These are phyloP conservation scores for Nigrospora oryzae DNA, from an alignment of 2,329 filamentous ascomycete species.

Conservation along the genomic window DNA sequence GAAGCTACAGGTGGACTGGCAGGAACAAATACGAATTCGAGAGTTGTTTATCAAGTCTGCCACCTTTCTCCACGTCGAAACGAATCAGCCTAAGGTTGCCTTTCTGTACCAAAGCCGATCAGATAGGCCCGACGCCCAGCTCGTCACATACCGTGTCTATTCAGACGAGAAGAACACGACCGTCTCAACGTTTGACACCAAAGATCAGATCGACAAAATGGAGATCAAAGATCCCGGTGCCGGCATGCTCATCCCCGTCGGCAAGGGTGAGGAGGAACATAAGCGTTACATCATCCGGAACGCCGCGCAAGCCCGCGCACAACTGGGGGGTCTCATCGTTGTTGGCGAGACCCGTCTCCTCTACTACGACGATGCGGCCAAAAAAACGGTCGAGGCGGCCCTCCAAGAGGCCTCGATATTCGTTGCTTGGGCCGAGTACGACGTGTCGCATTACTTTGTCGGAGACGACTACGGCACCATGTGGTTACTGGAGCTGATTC, in stretches of 20 bases:
- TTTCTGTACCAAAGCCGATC: constrained; percentile 48
- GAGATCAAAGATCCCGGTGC: constrained; percentile 47
- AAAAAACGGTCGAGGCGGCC: constrained; percentile 53
- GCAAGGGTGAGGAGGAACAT: constrained; percentile 41
- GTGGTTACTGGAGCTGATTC: constrained; percentile 73
- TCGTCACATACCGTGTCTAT: constrained; percentile 52
- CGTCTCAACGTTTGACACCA: constrained; percentile 45
- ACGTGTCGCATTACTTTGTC: constrained; percentile 75
- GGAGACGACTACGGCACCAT: constrained; percentile 86
- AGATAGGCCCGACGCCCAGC: constrained; percentile 42
- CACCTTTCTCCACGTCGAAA: constrained; percentile 49
- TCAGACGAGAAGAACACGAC: constrained; percentile 47
- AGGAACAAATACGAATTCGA: constrained; percentile 47
- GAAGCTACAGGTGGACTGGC: constrained; percentile 33
- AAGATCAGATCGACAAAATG: constrained; percentile 46
- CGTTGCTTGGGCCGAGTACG: constrained; percentile 82
- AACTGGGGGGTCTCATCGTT: constrained; percentile 62
- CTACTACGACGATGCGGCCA: constrained; percentile 75
- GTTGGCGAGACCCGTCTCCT: constrained; percentile 74
- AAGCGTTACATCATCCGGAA: constrained; percentile 55
- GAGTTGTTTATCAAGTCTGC: constrained; percentile 53
- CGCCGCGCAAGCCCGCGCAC: constrained; percentile 41
- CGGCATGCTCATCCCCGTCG: constrained; percentile 55
- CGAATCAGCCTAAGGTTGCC: constrained; percentile 48
- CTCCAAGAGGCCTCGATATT: constrained; percentile 75